phyloP scores from a whole-genome alignment of 2,329 filamentous ascomycete genomes.

The Fusarium verrucosum region DNA sequence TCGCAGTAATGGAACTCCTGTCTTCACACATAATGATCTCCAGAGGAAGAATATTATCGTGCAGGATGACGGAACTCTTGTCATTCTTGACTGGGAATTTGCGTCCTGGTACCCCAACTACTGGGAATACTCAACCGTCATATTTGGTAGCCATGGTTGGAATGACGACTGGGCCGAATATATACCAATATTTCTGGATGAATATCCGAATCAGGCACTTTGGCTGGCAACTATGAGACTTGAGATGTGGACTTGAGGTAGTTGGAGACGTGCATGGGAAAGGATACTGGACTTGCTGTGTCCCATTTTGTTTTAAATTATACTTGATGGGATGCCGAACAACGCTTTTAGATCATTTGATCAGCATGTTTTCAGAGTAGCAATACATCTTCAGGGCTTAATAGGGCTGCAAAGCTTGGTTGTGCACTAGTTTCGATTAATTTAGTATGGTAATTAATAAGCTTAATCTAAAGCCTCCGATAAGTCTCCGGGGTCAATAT shows the following conservation, averaged over 20 bases:
- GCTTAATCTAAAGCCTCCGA: not conserved
- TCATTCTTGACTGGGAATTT: constrained; percentile 39
- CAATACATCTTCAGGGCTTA: no score
- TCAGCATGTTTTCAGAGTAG: no score
- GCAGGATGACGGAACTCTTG: constrained; percentile 8
- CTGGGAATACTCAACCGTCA: constrained; percentile 38
- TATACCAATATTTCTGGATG: constrained; percentile 27
- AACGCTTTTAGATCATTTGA: no score
- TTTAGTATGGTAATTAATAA: not conserved
- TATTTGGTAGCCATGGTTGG: constrained; percentile 24
- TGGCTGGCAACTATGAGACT: constrained; percentile 32
- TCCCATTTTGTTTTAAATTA: no score
- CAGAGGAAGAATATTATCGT: constrained; percentile 40
- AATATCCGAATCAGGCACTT: constrained; percentile 31
- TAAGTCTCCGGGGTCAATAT: not conserved
- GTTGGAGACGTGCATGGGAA: no score
- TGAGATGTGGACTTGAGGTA: constrained; percentile 29
- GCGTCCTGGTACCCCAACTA: constrained; percentile 39
- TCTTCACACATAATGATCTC: constrained; percentile 38
- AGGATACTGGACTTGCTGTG: no score
- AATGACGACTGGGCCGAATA: constrained; percentile 39
- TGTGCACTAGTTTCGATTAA: no score
- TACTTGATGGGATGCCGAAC: no score
- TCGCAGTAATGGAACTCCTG: not conserved
- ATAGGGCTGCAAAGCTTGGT: no score